Evolutionary conservation across 1,139 yeast species (phyloP).

Genomic region (Pneumocystis jirovecii): DNA sequence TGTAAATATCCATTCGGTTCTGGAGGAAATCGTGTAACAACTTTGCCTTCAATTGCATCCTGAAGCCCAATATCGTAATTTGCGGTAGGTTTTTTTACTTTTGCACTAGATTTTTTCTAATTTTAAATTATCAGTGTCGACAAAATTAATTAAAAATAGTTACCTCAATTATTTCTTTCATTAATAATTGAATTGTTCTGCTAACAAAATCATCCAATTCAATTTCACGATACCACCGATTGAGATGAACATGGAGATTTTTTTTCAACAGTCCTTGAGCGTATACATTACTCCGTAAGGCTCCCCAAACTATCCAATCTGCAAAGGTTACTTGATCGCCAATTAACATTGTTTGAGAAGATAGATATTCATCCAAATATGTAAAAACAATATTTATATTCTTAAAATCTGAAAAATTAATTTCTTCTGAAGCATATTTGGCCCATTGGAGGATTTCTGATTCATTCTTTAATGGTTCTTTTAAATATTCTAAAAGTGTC

Average conservation of each 20-base stretch:
- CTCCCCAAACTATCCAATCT: constrained; percentile 88
- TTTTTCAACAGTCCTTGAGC: constrained; percentile 82
- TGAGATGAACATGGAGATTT: constrained; percentile 65
- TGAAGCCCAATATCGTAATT: constrained; percentile 84
- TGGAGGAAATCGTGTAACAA: constrained; percentile 95
- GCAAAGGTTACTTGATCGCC: constrained; percentile 37
- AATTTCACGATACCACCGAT: constrained; percentile 83
- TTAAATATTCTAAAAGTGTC: background rate
- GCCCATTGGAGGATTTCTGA: background rate
- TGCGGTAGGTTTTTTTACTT: constrained; percentile 48
- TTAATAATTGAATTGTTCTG: constrained; percentile 59
- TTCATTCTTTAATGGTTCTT: background rate
- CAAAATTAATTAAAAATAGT: constrained; percentile 21
- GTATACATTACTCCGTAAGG: constrained; percentile 78
- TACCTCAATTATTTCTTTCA: constrained; percentile 38
- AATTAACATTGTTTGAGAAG: background rate
- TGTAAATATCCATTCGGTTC: constrained; percentile 85
- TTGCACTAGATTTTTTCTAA: constrained; percentile 44
- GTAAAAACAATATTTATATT: background rate
- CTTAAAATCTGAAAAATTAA: background rate
- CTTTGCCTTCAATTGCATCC: constrained; percentile 82
- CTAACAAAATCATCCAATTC: constrained; percentile 56
- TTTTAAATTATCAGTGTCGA: constrained; percentile 26
- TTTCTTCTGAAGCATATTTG: background rate
- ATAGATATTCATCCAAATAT: background rate